These are phyloP conservation scores for Colletotrichum phormii DNA, from an alignment of 2,329 filamentous ascomycete species.

Conservation along the genomic window DNA sequence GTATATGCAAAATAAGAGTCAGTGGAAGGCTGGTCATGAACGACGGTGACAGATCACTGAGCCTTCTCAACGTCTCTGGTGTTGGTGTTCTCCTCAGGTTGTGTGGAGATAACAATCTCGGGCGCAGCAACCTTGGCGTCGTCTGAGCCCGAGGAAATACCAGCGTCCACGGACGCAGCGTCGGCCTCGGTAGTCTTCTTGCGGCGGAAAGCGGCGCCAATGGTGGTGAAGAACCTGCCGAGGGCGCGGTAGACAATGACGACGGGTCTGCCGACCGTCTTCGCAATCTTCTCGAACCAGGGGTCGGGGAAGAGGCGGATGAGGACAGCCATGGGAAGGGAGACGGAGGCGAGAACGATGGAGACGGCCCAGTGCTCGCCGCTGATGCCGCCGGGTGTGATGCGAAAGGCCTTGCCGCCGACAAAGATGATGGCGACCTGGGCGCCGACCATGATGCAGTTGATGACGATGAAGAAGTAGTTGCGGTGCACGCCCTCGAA, in stretches of 20 bases:
- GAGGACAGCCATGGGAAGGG: conserved; percentile 61
- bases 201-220: conserved; percentile 27
- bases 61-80: conserved; percentile 28
- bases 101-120: conserved; percentile 25
- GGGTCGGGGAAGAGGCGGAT: conserved; percentile 63
- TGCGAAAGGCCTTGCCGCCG: conserved; percentile 65
- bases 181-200: conserved; percentile 11
- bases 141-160: neutral
- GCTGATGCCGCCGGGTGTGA: conserved; percentile 51
- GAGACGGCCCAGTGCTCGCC: conserved; percentile 67
- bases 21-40: neutral
- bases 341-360: conserved; percentile 59
- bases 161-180: conserved; percentile 14
- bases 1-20: neutral
- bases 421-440: conserved; percentile 70
- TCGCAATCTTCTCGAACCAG: conserved; percentile 93
- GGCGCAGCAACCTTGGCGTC: conserved; percentile 22
- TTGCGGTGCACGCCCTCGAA: conserved; percentile 69
- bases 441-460: conserved; percentile 66
- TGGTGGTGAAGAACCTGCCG: conserved; percentile 39
- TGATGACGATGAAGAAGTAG: conserved; percentile 68
- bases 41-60: neutral
- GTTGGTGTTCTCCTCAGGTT: conserved; percentile 11
- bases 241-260: conserved; percentile 79
- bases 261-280: conserved; percentile 97